phyloP scores from a whole-genome alignment of 768 basidiomycete species.

The Macrolepiota fuliginosa region DNA sequence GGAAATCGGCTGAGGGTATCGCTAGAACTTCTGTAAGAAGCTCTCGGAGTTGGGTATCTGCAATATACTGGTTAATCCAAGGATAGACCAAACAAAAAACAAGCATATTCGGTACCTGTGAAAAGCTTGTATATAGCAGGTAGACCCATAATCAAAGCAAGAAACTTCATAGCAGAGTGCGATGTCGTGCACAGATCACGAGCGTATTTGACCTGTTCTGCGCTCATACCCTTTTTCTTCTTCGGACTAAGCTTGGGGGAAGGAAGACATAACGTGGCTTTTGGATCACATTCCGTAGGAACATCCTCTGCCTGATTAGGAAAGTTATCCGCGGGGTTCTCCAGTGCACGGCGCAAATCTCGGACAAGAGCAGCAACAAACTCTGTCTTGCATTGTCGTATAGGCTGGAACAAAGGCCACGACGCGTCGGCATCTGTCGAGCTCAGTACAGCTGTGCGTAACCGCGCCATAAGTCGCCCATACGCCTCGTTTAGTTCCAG shows the following conservation, averaged over 20 bases:
- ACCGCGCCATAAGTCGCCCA: constrained; percentile 62
- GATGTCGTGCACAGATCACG: constrained; percentile 75
- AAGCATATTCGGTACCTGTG: constrained; percentile 41
- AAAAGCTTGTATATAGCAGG: constrained; percentile 62
- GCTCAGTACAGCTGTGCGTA: constrained; percentile 44
- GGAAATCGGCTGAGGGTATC: constrained; percentile 63
- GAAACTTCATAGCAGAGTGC: constrained; percentile 67
- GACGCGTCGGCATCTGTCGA: constrained; percentile 56
- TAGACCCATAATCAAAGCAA: constrained; percentile 57
- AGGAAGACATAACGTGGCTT: constrained; percentile 39
- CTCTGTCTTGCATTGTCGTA: constrained; percentile 49
- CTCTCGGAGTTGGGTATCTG: constrained; percentile 56
- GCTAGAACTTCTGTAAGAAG: constrained; percentile 65
- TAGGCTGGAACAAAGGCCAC: constrained; percentile 71
- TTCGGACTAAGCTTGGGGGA: constrained; percentile 70
- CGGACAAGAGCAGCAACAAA: constrained; percentile 63
- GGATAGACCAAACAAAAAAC: constrained; percentile 13
- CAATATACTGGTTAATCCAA: constrained; percentile 6
- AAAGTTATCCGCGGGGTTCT: constrained; percentile 45
- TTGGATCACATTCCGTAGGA: constrained; percentile 24
- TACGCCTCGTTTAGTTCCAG: constrained; percentile 73
- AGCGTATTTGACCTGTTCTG: constrained; percentile 75
- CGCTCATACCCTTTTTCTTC: constrained; percentile 69
- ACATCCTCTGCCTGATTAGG: constrained; percentile 23
- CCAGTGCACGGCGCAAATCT: constrained; percentile 63